Evolutionary conservation across 805 yeast genomes (phyloP), one percentile per base, ranked within the genome.

Genomic region (Lachancea sp.): DNA sequence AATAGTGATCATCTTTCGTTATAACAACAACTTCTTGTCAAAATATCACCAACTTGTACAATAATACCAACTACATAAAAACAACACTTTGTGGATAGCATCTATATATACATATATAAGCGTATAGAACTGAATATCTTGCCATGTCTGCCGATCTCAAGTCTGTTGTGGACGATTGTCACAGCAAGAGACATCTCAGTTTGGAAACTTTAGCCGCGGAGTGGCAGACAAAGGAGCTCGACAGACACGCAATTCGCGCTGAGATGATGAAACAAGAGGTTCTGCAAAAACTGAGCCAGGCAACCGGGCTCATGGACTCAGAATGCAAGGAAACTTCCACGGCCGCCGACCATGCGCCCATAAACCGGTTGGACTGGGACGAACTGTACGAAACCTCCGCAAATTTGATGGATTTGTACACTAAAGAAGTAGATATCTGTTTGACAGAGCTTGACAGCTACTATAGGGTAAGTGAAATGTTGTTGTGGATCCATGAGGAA

Each of bases 321-420:
- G 41, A 31, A 18, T 38, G 36, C 9, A 35, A 42, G 27, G 37
- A 39, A 29, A 9, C 22, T 19, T 29, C 19, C 34, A 50, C 44
- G 20, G 19, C 47, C 8, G 19, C 47, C 10, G 47, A 39, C 13
- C 44, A 46, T 11, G 46, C 30, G 15, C 38, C 41, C 11, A 33
- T 45, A 5, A 50, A 50, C 13, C 48, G 42, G 22, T 40, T 62
- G 50, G 59, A 63, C 32, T 63, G 66, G 68, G 62, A 58, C 27
- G 44, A 54, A 16, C 18, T 63, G 17, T 61, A 58, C 45, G 57
- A 55, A n/a, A 46, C 57, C 1, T 60, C 64, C 3, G 57, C 63
- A 8, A 49, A 49, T 11, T 49, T 62, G 0, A 59, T 63, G 52
- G 65, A 62, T 36, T 51, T 53, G 3, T 62, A 62, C 34, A 55